Evolutionary conservation across 768 basidiomycete species (phyloP).

Genomic region (Leccinum boreale): DNA sequence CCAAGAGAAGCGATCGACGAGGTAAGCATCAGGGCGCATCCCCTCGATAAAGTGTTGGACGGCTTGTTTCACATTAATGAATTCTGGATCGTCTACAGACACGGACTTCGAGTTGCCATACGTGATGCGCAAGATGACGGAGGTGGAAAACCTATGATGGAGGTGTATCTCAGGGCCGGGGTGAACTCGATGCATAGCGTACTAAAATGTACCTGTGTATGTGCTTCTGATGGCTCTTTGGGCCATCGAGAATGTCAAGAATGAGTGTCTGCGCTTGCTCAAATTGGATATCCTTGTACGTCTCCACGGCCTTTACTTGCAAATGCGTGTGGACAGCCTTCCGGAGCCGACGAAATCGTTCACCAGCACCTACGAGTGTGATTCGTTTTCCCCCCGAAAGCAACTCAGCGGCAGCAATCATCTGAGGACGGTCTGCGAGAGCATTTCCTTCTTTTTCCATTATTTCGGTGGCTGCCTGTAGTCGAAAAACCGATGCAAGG

Average conservation of each 20-base stretch:
- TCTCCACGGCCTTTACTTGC: constrained; percentile 43
- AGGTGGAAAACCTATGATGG: constrained; percentile 24
- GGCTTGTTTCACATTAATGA: constrained; percentile 15
- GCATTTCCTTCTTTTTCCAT: constrained; percentile 59
- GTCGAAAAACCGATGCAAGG: not conserved
- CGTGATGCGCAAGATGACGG: constrained; percentile 23
- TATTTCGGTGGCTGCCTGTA: constrained; percentile 52
- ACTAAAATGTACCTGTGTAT: constrained; percentile 43
- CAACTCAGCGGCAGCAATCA: constrained; percentile 52
- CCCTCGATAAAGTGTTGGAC: constrained; percentile 26
- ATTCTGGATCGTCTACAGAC: constrained; percentile 22
- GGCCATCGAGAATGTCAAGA: constrained; percentile 32
- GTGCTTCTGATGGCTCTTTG: constrained; percentile 37
- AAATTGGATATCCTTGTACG: constrained; percentile 44
- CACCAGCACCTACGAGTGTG: constrained; percentile 45
- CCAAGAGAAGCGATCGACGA: constrained; percentile 35
- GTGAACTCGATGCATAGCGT: constrained; percentile 2
- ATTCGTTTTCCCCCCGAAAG: constrained; percentile 55
- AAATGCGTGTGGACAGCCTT: constrained; percentile 55
- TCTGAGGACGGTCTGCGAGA: constrained; percentile 47
- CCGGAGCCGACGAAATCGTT: constrained; percentile 51
- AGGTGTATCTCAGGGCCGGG: not conserved
- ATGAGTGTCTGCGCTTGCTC: constrained; percentile 26
- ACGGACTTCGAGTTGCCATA: constrained; percentile 23
- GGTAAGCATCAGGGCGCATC: constrained; percentile 32